Evolutionary conservation across 306 rosid species (phyloP), one percentile per base, ranked within the genome.

Genomic region (Boehmeria nivea): DNA sequence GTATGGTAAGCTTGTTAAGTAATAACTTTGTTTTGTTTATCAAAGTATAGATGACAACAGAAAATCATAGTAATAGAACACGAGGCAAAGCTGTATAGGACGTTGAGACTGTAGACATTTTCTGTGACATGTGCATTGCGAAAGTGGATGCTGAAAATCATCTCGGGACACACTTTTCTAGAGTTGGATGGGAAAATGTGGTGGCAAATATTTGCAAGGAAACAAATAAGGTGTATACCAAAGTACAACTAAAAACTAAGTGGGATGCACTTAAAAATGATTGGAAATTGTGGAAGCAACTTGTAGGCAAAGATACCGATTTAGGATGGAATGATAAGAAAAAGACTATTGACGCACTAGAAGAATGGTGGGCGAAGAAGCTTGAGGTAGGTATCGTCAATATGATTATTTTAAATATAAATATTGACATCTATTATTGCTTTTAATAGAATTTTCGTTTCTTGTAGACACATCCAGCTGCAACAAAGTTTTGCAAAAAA

Each of bases 201-300:
- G n/a, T n/a, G n/a, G n/a, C n/a, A n/a, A n/a, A n/a, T n/a, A n/a
- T n/a, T n/a, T n/a, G n/a, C n/a, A n/a, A n/a, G n/a, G n/a, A n/a
- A n/a, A n/a, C n/a, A n/a, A n/a, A n/a, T n/a, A n/a, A n/a, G n/a
- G n/a, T n/a, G n/a, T n/a, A n/a, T n/a, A n/a, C n/a, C n/a, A n/a
- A n/a, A 6, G 0, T 1, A 0, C 38, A 58, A 16, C 12, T 58
- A 0, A 58, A 58, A 39, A 58, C 24, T 59, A 45, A 55, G 57
- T 55, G 19, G 26, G 39, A 58, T 50, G 1, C 5, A 12, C 10
- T 58, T 0, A 58, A 50, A 39, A 49, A 44, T 45, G 16, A 21
- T 9, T n/a, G 53, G 26, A 67, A 49, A 5, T 19, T 49, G 21
- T 58, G 65, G 72, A 39, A 47, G 48, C 10, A 48, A 11, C 34